A percentile compares a stretch with the other conserved stretches of the same genome.
These are phyloP conservation scores for Cyamopsis tetragonoloba DNA, from an alignment of 306 rosid genomes.

Conservation along the genomic window DNA sequence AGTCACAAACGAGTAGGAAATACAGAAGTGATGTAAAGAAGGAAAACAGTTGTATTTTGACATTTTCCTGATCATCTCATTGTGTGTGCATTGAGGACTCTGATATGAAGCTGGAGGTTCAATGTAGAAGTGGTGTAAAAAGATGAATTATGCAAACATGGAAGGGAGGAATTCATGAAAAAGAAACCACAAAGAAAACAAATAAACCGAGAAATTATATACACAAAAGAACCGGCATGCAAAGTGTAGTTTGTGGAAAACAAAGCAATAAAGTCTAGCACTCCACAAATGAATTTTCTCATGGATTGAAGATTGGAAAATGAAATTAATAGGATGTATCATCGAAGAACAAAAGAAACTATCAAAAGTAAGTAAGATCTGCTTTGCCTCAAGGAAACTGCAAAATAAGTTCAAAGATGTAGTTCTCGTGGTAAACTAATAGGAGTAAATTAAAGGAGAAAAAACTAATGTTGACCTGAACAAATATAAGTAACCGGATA, in stretches of 20 bases:
- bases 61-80: slow-evolving; percentile 85
- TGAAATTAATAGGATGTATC: slow-evolving; percentile 16
- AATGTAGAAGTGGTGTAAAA: slow-evolving; percentile 35
- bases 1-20: slow-evolving; percentile 20
- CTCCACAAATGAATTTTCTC: neutral
- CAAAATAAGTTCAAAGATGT: slow-evolving; percentile 16
- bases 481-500: slow-evolving; percentile 33
- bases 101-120: slow-evolving; percentile 80
- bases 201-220: neutral
- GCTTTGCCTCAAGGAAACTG: slow-evolving; percentile 24
- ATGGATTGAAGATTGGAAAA: slow-evolving; percentile 26
- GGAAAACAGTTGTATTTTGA: slow-evolving; percentile 92
- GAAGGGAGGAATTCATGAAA: neutral
- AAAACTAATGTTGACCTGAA: slow-evolving; percentile 21
- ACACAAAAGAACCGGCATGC: slow-evolving; percentile 12
- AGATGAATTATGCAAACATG: neutral
- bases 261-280: slow-evolving; percentile 7
- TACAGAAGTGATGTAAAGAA: slow-evolving; percentile 15
- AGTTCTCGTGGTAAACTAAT: slow-evolving; percentile 11
- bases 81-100: slow-evolving; percentile 69
- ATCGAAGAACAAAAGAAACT: slow-evolving; percentile 10
- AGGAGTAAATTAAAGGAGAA: slow-evolving; percentile 21
- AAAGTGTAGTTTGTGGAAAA: slow-evolving; percentile 21
- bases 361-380: neutral
- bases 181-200: neutral